Evolutionary conservation across 83 land plant species (phyloP).

Genomic region (Thuja plicata): DNA sequence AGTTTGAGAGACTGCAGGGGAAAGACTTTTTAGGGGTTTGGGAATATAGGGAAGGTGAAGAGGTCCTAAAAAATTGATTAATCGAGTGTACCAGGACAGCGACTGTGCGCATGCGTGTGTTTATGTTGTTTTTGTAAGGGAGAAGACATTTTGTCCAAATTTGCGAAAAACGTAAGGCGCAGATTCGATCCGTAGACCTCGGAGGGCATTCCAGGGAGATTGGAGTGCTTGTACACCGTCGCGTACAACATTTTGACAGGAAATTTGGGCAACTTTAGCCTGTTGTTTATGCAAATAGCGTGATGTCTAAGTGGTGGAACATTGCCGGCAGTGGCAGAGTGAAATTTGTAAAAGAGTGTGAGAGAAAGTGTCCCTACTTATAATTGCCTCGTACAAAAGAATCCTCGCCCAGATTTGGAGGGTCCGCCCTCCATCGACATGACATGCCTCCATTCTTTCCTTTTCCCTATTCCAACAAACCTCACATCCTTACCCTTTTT

Average conservation of each 20-base stretch:
- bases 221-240: too few species aligned
- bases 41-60: not conserved
- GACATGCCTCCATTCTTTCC: too few species aligned
- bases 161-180: too few species aligned
- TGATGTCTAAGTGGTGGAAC: not conserved
- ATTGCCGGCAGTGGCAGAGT: not conserved
- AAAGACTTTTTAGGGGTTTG: not conserved
- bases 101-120: slow-evolving; percentile 1
- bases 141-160: too few species aligned
- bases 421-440: not conserved
- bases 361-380: not conserved
- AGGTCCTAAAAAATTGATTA: not conserved
- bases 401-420: not conserved
- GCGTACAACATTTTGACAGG: too few species aligned
- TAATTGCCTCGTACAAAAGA: not conserved
- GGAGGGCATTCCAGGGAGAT: too few species aligned
- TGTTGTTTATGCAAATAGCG: not conserved
- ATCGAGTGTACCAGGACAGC: not conserved
- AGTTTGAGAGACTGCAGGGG: not conserved
- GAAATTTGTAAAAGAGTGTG: not conserved
- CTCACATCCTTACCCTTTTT: not conserved
- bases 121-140: not conserved
- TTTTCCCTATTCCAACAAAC: not conserved
- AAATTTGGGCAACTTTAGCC: too few species aligned
- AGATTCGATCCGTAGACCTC: too few species aligned